Percentiles rank a stretch among this genome's conserved stretches.
These are phyloP conservation scores for Alternaria brassicae DNA, from an alignment of 2,329 filamentous ascomycete species.

Conservation along the genomic window DNA sequence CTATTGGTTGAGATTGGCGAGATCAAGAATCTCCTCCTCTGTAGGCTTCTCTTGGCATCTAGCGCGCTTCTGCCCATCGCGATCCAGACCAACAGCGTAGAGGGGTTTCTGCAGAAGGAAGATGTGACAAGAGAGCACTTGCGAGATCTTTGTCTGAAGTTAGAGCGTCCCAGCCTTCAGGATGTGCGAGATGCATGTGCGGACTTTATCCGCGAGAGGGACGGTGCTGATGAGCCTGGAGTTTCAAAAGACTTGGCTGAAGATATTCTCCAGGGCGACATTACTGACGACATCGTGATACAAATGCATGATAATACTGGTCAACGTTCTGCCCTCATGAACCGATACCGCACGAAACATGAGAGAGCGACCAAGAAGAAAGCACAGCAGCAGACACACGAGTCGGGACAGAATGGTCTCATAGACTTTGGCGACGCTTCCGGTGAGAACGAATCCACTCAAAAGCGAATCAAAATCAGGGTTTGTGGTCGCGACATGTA, in stretches of 20 bases:
- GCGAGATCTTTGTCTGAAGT: slow-evolving; percentile 57
- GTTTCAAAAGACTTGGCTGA: slow-evolving; percentile 28
- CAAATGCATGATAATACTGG: neutral
- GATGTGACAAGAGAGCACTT: slow-evolving; percentile 55
- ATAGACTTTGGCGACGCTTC: slow-evolving; percentile 51
- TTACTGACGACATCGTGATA: neutral
- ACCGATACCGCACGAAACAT: slow-evolving; percentile 39
- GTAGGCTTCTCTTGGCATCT: slow-evolving; percentile 57
- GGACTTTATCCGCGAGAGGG: slow-evolving; percentile 54
- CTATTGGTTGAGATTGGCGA: slow-evolving; percentile 57
- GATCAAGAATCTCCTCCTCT: slow-evolving; percentile 60
- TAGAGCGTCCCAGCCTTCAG: slow-evolving; percentile 58
- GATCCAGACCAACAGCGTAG: slow-evolving; percentile 53
- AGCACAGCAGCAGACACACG: slow-evolving; percentile 4
- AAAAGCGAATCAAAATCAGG: slow-evolving; percentile 54
- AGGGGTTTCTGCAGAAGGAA: slow-evolving; percentile 55
- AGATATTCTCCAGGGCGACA: neutral
- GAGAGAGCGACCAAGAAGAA: slow-evolving; percentile 40
- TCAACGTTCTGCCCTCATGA: slow-evolving; percentile 5
- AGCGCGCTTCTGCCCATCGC: slow-evolving; percentile 56
- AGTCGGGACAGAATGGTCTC: slow-evolving; percentile 23
- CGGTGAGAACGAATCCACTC: slow-evolving; percentile 41
- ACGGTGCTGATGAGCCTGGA: slow-evolving; percentile 46
- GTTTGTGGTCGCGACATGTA: slow-evolving; percentile 59
- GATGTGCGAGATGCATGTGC: slow-evolving; percentile 61